phyloP scores from a whole-genome alignment of 306 rosid species.

The Fragaria vesca region DNA sequence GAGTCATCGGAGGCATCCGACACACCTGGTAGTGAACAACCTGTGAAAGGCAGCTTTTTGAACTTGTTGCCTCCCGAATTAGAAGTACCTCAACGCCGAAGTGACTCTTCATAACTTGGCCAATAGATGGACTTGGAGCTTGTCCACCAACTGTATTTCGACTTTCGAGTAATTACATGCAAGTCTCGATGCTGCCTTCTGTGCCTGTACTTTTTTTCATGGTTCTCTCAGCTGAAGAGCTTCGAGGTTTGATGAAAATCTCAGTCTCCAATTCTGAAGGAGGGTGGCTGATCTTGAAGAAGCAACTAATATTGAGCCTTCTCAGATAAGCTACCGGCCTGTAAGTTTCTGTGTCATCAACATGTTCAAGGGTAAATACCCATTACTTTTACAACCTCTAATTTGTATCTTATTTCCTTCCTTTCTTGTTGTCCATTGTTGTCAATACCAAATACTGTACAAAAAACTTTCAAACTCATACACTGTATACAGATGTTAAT shows the following conservation, averaged over 20 bases:
- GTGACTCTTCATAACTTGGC: constrained; percentile 42
- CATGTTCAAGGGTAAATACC: constrained; percentile 13
- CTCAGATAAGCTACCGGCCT: constrained; percentile 14
- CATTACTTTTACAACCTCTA: constrained; percentile 20
- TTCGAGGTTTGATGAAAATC: constrained; percentile 14
- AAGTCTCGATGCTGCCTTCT: constrained; percentile 28
- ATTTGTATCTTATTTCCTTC: constrained; percentile 30
- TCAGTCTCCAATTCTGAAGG: constrained; percentile 27
- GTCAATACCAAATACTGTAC: constrained; percentile 33
- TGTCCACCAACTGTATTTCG: constrained; percentile 13
- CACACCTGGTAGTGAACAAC: constrained; percentile 32
- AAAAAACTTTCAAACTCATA: constrained; percentile 28
- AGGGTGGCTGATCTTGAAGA: constrained; percentile 21
- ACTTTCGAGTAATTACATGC: constrained; percentile 15
- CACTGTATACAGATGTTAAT: constrained; percentile 1
- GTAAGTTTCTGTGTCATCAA: constrained; percentile 14
- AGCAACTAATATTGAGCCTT: constrained; percentile 30
- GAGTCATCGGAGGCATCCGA: constrained; percentile 53
- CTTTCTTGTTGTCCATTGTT: constrained; percentile 5
- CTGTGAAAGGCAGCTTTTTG: constrained; percentile 72
- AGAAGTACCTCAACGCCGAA: constrained; percentile 40
- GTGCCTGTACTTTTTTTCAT: constrained; percentile 21
- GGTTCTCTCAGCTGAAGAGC: constrained; percentile 26
- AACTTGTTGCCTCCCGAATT: constrained; percentile 65
- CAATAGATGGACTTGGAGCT: constrained; percentile 34